These are phyloP conservation scores for Boletus pseudo-olivaceus DNA, from an alignment of 768 basidiomycete species.

Conservation along the genomic window DNA sequence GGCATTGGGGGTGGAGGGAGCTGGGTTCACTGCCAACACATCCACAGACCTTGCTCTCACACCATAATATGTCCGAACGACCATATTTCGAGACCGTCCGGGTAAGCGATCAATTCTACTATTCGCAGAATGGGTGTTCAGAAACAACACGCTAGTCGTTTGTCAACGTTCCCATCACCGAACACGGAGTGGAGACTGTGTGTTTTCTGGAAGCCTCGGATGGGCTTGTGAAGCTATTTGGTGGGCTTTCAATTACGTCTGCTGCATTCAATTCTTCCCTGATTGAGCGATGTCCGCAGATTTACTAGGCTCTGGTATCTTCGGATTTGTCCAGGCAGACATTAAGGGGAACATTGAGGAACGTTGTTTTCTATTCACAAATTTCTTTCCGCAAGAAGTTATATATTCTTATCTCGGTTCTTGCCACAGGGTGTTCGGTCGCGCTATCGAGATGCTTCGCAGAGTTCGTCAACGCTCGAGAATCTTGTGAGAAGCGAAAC, in stretches of 20 bases:
- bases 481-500: slow-evolving; percentile 52
- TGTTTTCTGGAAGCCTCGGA: slow-evolving; percentile 87
- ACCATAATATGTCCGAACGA: slow-evolving; percentile 28
- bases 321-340: slow-evolving; percentile 72
- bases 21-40: slow-evolving; percentile 5
- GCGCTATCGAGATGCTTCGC: slow-evolving; percentile 43
- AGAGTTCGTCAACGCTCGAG: slow-evolving; percentile 56
- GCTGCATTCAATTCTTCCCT: slow-evolving; percentile 9
- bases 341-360: slow-evolving; percentile 65
- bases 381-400: slow-evolving; percentile 11
- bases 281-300: slow-evolving; percentile 38
- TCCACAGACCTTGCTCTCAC: slow-evolving; percentile 4
- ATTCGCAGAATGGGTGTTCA: not conserved
- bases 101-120: slow-evolving; percentile 35
- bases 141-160: slow-evolving; percentile 59
- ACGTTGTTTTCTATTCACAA: slow-evolving; percentile 25
- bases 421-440: slow-evolving; percentile 58
- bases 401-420: slow-evolving; percentile 8
- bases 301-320: slow-evolving; percentile 63
- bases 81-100: slow-evolving; percentile 70
- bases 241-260: slow-evolving; percentile 39
- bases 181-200: slow-evolving; percentile 72
- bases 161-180: slow-evolving; percentile 74
- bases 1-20: slow-evolving; percentile 13
- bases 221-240: slow-evolving; percentile 73